Evolutionary conservation across 164 flowering plant species (phyloP).

Genomic region (Echeveria elegans): DNA sequence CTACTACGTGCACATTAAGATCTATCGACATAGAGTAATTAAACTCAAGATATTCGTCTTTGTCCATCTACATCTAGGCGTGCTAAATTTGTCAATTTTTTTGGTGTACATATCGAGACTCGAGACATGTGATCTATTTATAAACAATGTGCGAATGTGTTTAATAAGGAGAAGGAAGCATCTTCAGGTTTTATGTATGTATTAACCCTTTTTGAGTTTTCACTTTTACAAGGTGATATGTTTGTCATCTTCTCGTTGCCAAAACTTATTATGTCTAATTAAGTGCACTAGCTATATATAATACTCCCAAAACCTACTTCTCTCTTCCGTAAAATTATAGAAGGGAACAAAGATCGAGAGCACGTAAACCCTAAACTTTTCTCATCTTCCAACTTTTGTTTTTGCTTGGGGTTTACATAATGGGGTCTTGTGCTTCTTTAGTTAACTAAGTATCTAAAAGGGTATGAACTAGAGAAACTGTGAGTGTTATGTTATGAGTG

Average conservation of each 20-base stretch:
- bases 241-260: not conserved
- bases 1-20: not conserved
- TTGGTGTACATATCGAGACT: conserved; percentile 2
- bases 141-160: not conserved
- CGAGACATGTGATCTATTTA: not conserved
- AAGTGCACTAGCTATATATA: not conserved
- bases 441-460: not conserved
- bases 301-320: not conserved
- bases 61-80: conserved; percentile 1
- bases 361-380: conserved; percentile 4
- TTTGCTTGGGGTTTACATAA: not conserved
- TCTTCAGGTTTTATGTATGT: not conserved
- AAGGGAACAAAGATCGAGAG: not conserved
- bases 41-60: conserved; percentile 4
- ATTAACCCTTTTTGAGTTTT: not conserved
- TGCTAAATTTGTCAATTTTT: not conserved
- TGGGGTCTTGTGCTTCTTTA: not conserved
- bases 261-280: not conserved
- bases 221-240: not conserved
- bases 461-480: not conserved
- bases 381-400: conserved; percentile 7
- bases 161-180: conserved; percentile 2
- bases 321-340: not conserved
- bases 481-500: not conserved
- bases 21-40: not conserved